Evolutionary conservation across 2,329 filamentous ascomycete species (phyloP), one percentile per base, ranked within the genome.

Genomic region (Botrytis cinerea): DNA sequence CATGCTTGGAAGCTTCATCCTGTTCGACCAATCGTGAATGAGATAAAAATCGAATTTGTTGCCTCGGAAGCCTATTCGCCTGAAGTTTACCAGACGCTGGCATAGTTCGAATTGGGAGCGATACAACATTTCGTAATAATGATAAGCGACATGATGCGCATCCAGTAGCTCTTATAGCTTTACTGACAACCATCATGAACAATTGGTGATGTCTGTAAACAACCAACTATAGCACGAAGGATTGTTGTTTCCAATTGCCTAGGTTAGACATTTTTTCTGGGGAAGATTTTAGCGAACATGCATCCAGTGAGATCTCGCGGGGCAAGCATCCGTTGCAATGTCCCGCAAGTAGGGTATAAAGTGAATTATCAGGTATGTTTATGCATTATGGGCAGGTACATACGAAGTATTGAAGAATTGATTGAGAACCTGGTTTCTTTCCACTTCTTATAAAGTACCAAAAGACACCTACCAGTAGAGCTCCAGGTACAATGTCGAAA

Each of bases 61-160:
- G 46, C 59, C 38, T 32, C 28, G 25, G n/a, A 48, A 61, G 51
- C 46, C n/a, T 69, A 25, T 46, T 40, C 22, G 20, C 32, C 8
- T 63, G 72, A 59, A 59, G 62, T 32, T 45, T 59, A 18, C 59
- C 66, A 57, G 40, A 25, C 14, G 46, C 59, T 38, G 72, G 70
- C 28, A 60, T 40, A 25, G 72, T 54, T 69, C 76, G 78, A 72
- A 75, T 78, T 14, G 76, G 73, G 48, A 76, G 57, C 32, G 79
- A 77, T 8, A 77, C 75, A 69, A 80, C 80, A 62, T 75, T 78
- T 61, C 77, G 75, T 20, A 81, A 66, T 32, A 80, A 57, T 25
- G 76, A 78, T 35, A 78, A 69, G 67, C 80, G 79, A 75, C 80
- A 81, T 63, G 76, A 77, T 43, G 78, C 77, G 75, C 81, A 82